phyloP scores from a whole-genome alignment of 176 grass and related monocot species.

The Coix lacrymajobi region DNA sequence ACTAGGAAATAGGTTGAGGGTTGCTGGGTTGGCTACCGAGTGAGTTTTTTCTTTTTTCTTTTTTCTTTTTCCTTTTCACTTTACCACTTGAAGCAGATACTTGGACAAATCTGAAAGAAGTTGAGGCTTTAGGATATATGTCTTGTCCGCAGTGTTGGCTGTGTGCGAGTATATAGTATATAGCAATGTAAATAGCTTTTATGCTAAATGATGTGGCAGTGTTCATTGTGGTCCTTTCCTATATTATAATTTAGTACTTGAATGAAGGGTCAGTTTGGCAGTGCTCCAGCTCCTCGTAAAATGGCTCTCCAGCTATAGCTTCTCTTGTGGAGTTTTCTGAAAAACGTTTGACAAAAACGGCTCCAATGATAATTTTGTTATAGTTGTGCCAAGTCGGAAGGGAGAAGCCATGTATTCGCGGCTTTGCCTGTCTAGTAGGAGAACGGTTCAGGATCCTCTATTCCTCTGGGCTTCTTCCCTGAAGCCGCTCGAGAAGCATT shows the following conservation, averaged over 20 bases:
- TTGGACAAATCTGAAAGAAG: background rate
- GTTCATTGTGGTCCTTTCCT: background rate
- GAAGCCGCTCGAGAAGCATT: too few relatives aligned
- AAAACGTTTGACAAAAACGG: too few relatives aligned
- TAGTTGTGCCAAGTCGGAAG: too few relatives aligned
- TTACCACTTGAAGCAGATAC: background rate
- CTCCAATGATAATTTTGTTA: too few relatives aligned
- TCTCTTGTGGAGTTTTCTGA: background rate
- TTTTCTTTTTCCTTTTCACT: too few relatives aligned
- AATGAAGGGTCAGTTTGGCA: background rate
- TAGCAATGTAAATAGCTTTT: background rate
- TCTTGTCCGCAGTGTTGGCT: background rate
- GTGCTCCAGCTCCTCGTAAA: background rate
- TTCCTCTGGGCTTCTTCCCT: too few relatives aligned
- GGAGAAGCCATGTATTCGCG: too few relatives aligned
- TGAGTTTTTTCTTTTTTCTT: background rate
- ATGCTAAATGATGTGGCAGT: background rate
- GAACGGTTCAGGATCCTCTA: too few relatives aligned
- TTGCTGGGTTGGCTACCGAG: background rate
- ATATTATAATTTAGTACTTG: background rate
- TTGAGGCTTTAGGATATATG: background rate
- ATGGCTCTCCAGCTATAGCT: too few relatives aligned
- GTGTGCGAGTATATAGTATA: background rate
- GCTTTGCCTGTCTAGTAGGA: too few relatives aligned
- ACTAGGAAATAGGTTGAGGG: background rate